Percentiles rank a stretch among this genome's conserved stretches.
Evolutionary conservation across 306 rosid genomes (phyloP).

Genomic region (Acacia melanoxylon): DNA sequence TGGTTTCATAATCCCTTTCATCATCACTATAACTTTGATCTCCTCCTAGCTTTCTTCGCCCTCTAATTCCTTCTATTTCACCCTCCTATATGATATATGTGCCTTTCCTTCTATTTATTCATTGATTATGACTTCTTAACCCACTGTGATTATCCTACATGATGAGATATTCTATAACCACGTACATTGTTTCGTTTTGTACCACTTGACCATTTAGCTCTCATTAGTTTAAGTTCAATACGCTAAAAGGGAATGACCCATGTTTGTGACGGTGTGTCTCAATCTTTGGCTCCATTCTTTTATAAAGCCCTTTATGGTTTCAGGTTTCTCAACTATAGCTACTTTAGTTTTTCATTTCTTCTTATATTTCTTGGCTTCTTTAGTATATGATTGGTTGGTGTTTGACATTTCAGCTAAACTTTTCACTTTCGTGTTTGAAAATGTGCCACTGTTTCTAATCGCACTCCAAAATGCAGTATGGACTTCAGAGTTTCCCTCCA

Average conservation of each 20-base stretch:
- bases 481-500: too few relatives aligned
- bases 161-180: not conserved
- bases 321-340: not conserved
- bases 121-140: not conserved
- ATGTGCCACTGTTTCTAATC: not conserved
- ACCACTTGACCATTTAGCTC: constrained; percentile 25
- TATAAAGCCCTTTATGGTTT: not conserved
- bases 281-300: not conserved
- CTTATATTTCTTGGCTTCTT: not conserved
- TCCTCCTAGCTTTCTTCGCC: not conserved
- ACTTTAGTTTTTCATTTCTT: not conserved
- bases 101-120: not conserved
- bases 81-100: not conserved
- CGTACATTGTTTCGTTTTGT: constrained; percentile 29
- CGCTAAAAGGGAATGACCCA: not conserved
- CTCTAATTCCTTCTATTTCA: not conserved
- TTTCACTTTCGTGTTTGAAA: not conserved
- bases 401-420: not conserved
- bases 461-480: too few relatives aligned
- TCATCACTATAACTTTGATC: not conserved
- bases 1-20: constrained; percentile 39
- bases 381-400: not conserved
- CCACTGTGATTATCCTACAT: not conserved
- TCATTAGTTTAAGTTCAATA: not conserved
- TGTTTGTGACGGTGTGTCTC: not conserved